Base-by-base conservation (phyloP, 2,329 filamentous ascomycete species). In the Ophiocordyceps unilateralis region DNA sequence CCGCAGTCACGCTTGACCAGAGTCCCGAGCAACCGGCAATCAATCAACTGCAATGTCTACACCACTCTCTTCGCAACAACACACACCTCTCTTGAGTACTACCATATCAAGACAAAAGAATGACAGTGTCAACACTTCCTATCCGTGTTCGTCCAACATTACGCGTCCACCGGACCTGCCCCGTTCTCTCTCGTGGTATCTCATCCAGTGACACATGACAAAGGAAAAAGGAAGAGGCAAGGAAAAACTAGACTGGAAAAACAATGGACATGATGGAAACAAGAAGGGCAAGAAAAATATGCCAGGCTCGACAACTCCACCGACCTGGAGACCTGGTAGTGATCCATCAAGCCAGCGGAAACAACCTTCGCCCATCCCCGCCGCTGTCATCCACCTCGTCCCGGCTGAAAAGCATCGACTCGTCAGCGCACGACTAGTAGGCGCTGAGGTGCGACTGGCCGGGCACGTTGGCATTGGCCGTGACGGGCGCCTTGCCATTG, bases 371-470 rank as follows among this genome's bases (percentile, higher is more conserved):
- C 24, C 41, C 32, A 11, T 39, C 40, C 28, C 32, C 43, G 17
- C 39, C 39, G 2, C 41, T 44, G 5, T 41, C 42, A 30, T 34
- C 42, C 9, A 42, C 32, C 15, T 41, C 37, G 9, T 17, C 36
- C 20, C 41, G 44, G 26, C 41, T 43, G 28, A 43, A 42, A 21
- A 44, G 26, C 41, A 30, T 34, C 10, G 43, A 41, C 34, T 45
- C 47, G 28, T 38, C 45, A 38, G 45, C 43, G 41, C 46, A 46
- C 34, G 41, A 40, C 48, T 53, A 53, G 43, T 46, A 47, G 9
- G 48, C 46, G 30, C 46, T 41, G 38, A 46, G 40, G 15, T 23
- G 26, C 6, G 36, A 20, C n/a, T 47, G 45, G n/a, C 41, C 48
- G 7, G 44, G 44, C 17, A 37, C 15, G 28, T 39, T 42, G 40